Evolutionary conservation across 352 stramenopile genomes (phyloP).

Genomic region (Phytopythium litorale): DNA sequence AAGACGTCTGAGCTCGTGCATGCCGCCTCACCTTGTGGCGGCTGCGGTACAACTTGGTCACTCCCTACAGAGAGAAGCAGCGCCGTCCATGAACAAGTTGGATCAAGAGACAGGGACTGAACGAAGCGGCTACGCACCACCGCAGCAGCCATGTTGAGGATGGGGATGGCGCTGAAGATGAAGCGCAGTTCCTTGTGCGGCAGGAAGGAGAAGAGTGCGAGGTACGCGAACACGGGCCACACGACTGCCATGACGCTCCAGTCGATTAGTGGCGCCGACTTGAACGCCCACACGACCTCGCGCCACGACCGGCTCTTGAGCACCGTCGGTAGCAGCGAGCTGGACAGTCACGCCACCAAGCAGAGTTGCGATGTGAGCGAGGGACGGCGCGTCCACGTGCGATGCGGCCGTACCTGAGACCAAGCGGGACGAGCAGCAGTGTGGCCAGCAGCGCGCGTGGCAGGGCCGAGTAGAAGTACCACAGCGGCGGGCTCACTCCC

Average conservation of each 20-base stretch:
- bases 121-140: constrained; percentile 41
- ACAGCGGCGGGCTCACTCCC: constrained; percentile 94
- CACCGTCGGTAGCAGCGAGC: constrained; percentile 37
- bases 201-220: constrained; percentile 94
- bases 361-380: not conserved
- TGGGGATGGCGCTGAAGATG: constrained; percentile 95
- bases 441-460: constrained; percentile 87
- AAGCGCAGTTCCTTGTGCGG: constrained; percentile 99
- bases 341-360: constrained; percentile 11
- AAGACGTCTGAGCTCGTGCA: not conserved
- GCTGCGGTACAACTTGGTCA: constrained; percentile 65
- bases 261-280: constrained; percentile 42
- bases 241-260: constrained; percentile 46
- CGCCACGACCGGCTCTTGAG: constrained; percentile 37
- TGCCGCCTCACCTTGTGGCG: constrained; percentile 39
- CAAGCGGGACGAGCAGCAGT: constrained; percentile 77
- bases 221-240: constrained; percentile 81
- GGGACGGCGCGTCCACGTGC: not conserved
- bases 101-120: not conserved
- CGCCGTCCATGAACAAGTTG: not conserved
- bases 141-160: constrained; percentile 93
- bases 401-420: constrained; percentile 43
- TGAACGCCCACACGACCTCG: constrained; percentile 31
- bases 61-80: constrained; percentile 25
- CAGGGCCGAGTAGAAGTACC: constrained; percentile 96